Conservation (phyloP, 192 early-diverging fungal species). For the Umbelopsis sp. region DNA sequence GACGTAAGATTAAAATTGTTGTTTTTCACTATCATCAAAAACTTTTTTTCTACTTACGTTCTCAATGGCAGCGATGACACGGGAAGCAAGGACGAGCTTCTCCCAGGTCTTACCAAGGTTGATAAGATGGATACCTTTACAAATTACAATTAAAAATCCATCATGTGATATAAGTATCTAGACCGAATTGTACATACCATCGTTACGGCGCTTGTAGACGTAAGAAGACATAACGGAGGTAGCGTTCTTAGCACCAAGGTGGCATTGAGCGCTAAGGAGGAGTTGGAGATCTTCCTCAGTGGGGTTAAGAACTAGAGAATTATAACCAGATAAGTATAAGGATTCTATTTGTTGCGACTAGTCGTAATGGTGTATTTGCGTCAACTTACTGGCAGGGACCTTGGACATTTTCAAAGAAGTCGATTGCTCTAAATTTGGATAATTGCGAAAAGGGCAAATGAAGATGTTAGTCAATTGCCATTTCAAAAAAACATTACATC, state of each 20-base stretch:
- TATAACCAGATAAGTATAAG: slow-evolving; percentile 3
- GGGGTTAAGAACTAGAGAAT: slow-evolving; percentile 54
- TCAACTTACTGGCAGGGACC: slow-evolving; percentile 20
- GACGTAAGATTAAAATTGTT: neutral
- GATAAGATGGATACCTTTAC: slow-evolving; percentile 90
- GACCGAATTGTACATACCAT: slow-evolving; percentile 58
- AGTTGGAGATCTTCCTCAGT: slow-evolving; percentile 93
- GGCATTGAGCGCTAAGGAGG: slow-evolving; percentile 92
- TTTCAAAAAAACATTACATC: neutral
- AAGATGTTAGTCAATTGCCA: neutral
- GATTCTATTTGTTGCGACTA: neutral
- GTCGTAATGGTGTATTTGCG: neutral
- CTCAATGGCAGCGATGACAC: slow-evolving; percentile 97
- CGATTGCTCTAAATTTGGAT: slow-evolving; percentile 13
- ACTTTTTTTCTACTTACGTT: slow-evolving; percentile 52
- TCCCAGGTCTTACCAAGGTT: slow-evolving; percentile 99
- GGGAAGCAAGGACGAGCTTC: slow-evolving; percentile 96
- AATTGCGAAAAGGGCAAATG: neutral
- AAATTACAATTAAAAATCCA: neutral
- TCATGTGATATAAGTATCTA: neutral
- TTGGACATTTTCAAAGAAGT: slow-evolving; percentile 16
- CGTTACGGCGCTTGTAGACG: slow-evolving; percentile 93
- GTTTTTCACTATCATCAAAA: neutral
- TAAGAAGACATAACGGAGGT: slow-evolving; percentile 93
- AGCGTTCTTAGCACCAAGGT: slow-evolving; percentile 97